Base-by-base conservation (phyloP, 148 eudicot genomes). In the Nyssa sinensis region DNA sequence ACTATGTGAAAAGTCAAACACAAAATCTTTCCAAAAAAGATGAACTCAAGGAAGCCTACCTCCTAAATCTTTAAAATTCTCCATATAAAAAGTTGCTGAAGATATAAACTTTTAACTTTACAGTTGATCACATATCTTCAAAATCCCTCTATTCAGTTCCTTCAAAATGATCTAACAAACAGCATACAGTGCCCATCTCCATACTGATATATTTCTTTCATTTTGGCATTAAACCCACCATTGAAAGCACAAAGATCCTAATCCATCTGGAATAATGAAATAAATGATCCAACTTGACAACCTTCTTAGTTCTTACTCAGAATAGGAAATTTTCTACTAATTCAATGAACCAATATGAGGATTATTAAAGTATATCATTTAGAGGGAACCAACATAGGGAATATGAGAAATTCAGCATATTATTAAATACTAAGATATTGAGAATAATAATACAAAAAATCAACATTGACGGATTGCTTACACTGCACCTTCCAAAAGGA, bases 401-500 rank as follows among this genome's bases (percentile, higher is more conserved):
- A 55, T 55, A n/a, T 55, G 23, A 72, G 14, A 14, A 70, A n/a
- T n/a, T n/a, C n/a, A n/a, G n/a, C 29, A 34, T 6, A 70, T 16
- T 9, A 34, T 24, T 17, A 33, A 53, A 57, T 70, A 33, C 64
- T 11, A 44, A 24, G 49, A 65, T 32, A 72, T 4, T 57, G 64
- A 55, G 35, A n/a, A 62, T 35, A 62, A 16, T 3, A n/a, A 73
- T 47, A 34, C 29, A 13, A 12, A 16, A 61, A 59, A 0, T 30
- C 58, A 57, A 72, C 30, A 33, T 17, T 62, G 30, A 74, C 47
- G 66, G 44, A 69, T 72, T 77, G 78, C 85, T 82, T 82, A 77
- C 79, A 72, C 77, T 76, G 82, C 85, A 95, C 99, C 99, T 96
- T 88, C 99, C 99, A 87, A 86, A 96, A 76, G 99, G 98, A 84